A percentile compares a stretch with the other conserved stretches of the same genome.
Conservation (phyloP, 345 rosid species). For the Murraya paniculata region DNA sequence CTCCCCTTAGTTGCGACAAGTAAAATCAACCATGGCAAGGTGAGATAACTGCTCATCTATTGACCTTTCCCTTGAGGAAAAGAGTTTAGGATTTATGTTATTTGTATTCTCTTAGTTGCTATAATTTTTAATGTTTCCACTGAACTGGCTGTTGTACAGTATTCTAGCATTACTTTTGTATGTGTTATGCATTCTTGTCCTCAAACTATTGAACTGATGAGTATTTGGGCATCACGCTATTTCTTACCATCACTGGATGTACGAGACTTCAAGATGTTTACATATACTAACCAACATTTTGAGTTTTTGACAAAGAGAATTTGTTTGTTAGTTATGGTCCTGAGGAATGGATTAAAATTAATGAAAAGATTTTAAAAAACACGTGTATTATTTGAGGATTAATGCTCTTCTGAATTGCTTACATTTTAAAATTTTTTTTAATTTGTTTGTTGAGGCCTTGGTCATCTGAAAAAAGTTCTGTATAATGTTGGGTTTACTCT, state of each 20-base stretch:
- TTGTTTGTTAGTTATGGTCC: not conserved
- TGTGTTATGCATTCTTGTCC: not conserved
- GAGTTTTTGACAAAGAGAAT: not conserved
- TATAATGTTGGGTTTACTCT: not conserved
- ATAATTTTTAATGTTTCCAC: not conserved
- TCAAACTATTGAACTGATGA: not conserved
- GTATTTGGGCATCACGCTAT: not conserved
- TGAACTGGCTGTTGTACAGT: not conserved
- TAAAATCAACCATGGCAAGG: constrained; percentile 69
- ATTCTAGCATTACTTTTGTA: not conserved
- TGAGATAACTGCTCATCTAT: constrained; percentile 21
- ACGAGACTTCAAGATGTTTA: not conserved
- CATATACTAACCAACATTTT: not conserved
- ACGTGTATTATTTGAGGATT: not conserved
- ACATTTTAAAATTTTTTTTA: not conserved
- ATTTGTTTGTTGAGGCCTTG: not conserved
- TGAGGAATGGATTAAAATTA: not conserved
- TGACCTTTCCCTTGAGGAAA: not conserved
- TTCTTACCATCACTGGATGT: not conserved
- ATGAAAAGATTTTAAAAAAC: not conserved
- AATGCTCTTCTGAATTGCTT: not conserved
- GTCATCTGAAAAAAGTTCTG: not conserved
- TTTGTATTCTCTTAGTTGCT: not conserved
- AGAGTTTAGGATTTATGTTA: not conserved
- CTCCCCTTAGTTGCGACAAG: constrained; percentile 93